Percentiles rank a stretch among this genome's conserved stretches.
phyloP scores from a whole-genome alignment of 345 rosid genomes.

The Draba incana region DNA sequence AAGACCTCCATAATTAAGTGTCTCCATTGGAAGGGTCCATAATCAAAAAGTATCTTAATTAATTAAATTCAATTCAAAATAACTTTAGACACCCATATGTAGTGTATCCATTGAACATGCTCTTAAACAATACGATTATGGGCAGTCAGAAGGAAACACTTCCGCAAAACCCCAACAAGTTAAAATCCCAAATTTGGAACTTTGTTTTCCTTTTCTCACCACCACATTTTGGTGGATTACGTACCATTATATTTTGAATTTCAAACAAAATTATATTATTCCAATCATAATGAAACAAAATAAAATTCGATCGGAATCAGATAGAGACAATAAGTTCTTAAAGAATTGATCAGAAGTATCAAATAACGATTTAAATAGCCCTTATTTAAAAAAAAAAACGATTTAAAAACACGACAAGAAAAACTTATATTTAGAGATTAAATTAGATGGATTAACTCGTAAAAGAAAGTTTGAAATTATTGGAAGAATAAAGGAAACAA shows the following conservation, averaged over 20 bases:
- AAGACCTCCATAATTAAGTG: too few species aligned
- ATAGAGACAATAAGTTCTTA: background rate
- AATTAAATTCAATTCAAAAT: too few species aligned
- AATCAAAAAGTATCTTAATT: too few species aligned
- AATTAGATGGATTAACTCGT: background rate
- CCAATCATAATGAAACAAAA: background rate
- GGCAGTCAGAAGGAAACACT: slow-evolving; percentile 19
- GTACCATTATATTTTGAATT: background rate
- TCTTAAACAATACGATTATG: slow-evolving; percentile 11
- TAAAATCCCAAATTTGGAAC: slow-evolving; percentile 10
- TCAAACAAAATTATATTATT: background rate
- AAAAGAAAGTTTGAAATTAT: background rate
- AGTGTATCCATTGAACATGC: too few species aligned
- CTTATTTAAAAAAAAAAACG: too few species aligned
- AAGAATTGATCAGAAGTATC: background rate
- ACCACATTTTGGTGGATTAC: background rate
- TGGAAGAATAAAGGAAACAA: slow-evolving; percentile 16
- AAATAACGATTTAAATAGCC: background rate
- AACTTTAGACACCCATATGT: too few species aligned
- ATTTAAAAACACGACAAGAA: background rate
- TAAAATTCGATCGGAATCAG: background rate
- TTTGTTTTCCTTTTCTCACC: background rate
- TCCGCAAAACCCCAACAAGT: slow-evolving; percentile 1
- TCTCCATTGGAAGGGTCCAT: too few species aligned
- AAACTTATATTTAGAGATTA: background rate